Conservation (phyloP, 1,284 basidiomycete genomes). For the Sanghuangporus sanghuang region DNA sequence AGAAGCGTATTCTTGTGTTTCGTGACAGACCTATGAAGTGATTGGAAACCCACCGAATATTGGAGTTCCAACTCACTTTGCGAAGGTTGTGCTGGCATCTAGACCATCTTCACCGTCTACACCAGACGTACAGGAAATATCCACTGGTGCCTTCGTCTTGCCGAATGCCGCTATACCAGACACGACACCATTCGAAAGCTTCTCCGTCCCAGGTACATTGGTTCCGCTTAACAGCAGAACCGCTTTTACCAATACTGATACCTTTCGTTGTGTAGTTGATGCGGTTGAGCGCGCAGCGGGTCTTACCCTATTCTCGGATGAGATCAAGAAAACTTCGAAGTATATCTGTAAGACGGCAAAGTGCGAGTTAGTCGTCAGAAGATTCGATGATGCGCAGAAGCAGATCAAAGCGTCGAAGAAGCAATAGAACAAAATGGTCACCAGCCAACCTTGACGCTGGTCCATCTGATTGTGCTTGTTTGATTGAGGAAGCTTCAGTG, state of each 20-base stretch:
- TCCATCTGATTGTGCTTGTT: no score
- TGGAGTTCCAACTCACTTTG: conserved; percentile 96
- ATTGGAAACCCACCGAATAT: conserved; percentile 90
- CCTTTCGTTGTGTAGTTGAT: conserved; percentile 53
- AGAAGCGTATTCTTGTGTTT: not conserved
- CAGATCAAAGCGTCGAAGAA: conserved; percentile 42
- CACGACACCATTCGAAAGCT: conserved; percentile 70
- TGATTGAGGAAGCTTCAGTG: no score
- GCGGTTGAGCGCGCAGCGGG: conserved; percentile 90
- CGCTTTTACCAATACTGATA: not conserved
- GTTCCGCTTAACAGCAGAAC: not conserved
- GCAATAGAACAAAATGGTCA: conserved; percentile 41
- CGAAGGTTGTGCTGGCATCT: conserved; percentile 88
- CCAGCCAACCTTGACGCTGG: not conserved
- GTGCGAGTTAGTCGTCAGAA: conserved; percentile 79
- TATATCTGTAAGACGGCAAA: conserved; percentile 85
- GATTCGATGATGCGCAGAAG: conserved; percentile 87
- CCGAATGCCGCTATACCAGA: conserved; percentile 90
- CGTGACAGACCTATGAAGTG: conserved; percentile 77
- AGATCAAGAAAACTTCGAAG: conserved; percentile 74
- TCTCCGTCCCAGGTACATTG: conserved; percentile 75
- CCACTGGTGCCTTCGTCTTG: conserved; percentile 90
- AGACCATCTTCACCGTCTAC: conserved; percentile 68
- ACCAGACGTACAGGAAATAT: conserved; percentile 69
- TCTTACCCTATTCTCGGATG: conserved; percentile 82